Evolutionary conservation across 2,329 filamentous ascomycete genomes (phyloP).

Genomic region (Madurella fahalii): DNA sequence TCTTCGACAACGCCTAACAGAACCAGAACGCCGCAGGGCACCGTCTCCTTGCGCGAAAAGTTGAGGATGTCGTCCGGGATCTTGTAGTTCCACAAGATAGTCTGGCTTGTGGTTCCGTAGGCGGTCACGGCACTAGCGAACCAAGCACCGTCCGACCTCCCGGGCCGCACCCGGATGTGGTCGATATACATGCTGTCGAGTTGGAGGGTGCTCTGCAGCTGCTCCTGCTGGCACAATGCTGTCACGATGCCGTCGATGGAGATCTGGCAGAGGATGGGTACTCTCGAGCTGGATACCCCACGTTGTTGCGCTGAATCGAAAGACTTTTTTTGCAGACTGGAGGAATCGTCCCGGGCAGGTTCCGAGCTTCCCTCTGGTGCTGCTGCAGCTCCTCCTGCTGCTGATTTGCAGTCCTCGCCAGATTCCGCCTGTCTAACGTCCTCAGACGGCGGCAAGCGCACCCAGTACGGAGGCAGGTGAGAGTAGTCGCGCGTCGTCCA

Average conservation of each 20-base stretch:
- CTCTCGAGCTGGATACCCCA: conserved; percentile 25
- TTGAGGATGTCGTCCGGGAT: conserved; percentile 50
- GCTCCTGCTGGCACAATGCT: conserved; percentile 40
- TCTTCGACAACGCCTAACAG: conserved; percentile 48
- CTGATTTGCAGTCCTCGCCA: background rate
- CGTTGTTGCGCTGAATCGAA: conserved; percentile 36
- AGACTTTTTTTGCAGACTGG: conserved; percentile 28
- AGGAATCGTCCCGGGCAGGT: conserved; percentile 2
- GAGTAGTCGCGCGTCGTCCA: conserved; percentile 51
- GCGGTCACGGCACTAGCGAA: conserved; percentile 55
- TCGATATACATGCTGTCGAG: conserved; percentile 43
- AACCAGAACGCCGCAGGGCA: conserved; percentile 59
- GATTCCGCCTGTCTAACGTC: too few species aligned
- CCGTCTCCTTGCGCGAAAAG: conserved; percentile 48
- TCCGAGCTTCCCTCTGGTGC: background rate
- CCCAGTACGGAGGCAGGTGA: conserved; percentile 58
- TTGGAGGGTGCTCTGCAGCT: conserved; percentile 26
- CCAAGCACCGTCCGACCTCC: conserved; percentile 45
- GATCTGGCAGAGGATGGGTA: conserved; percentile 41
- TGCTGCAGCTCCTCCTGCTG: too few species aligned
- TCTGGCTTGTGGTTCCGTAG: conserved; percentile 49
- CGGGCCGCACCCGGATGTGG: conserved; percentile 39
- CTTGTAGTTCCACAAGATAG: conserved; percentile 57
- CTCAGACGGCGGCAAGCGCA: conserved; percentile 43
- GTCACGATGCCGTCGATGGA: conserved; percentile 44